Base-by-base conservation (phyloP, 345 rosid species). In the Hevea brasiliensis region DNA sequence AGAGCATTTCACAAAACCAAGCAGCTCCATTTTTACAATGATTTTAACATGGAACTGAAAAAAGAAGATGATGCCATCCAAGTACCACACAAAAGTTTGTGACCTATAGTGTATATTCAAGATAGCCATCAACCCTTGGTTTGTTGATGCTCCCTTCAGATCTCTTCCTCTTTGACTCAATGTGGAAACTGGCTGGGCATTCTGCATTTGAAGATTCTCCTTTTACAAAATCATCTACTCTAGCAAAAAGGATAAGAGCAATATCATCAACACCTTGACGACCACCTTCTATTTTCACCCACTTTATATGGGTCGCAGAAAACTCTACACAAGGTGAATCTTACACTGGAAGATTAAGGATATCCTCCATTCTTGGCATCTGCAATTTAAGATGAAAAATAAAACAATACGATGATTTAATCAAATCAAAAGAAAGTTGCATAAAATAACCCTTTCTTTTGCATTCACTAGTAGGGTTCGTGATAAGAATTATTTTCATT, bases 121-220 rank as follows among this genome's bases (percentile, higher is more conserved):
- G 87, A 82, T 84, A 84, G 21, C 90, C 84, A 76, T 87, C 88
- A 37, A 87, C 88, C 83, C 86, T 87, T 56, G 85, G 88, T 79
- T 84, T 87, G 78, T 80, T 82, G 63, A 83, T 81, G 74, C 86
- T 83, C 55, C 88, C 88, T 74, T 83, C 84, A 50, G 80, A 76
- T 76, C 88, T 84, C 77, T 83, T 87, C 80, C 88, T 84, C 72
- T 88, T 87, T 1, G 90, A 84, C 77, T 87, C 90, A 58, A 87
- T 60, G 41, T 84, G 85, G 75, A 87, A 84, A 71, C 82, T 83
- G 58, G 88, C 88, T 18, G 90, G 90, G 74, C 85, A 87, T 76
- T 87, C 88, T 2, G 72, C 81, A 70, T 87, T 84, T 24, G 84
- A 77, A 42, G 86, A 81, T 77, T 87, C 88, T 61, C 90, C 90